A percentile compares a stretch with the other conserved stretches of the same genome.
Evolutionary conservation across 2,329 filamentous ascomycete genomes (phyloP).

Genomic region (Didymella sp.): DNA sequence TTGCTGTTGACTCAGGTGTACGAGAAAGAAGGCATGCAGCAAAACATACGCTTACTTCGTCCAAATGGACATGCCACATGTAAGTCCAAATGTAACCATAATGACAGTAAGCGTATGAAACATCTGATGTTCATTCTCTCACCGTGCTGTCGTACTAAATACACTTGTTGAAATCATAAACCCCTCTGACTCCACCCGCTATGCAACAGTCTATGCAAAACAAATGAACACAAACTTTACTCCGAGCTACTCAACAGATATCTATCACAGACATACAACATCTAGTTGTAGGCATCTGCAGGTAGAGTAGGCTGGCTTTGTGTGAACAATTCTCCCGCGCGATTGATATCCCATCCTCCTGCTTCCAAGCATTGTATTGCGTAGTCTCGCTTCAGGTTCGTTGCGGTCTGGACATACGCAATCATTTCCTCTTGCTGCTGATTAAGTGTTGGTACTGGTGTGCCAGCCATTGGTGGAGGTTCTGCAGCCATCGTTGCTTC

Average conservation of each 20-base stretch:
- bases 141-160: background rate
- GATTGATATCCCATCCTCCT: slow-evolving; percentile 79
- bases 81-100: background rate
- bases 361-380: slow-evolving; percentile 81
- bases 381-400: slow-evolving; percentile 80
- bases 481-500: slow-evolving; percentile 50
- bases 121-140: background rate
- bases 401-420: slow-evolving; percentile 74
- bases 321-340: slow-evolving; percentile 76
- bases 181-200: slow-evolving; percentile 13
- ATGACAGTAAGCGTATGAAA: background rate
- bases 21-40: too few species aligned
- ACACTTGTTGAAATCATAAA: background rate
- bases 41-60: too few species aligned
- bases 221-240: background rate
- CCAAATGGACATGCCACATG: too few species aligned
- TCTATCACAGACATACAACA: slow-evolving; percentile 1
- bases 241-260: background rate
- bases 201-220: slow-evolving; percentile 10
- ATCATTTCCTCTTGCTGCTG: slow-evolving; percentile 71
- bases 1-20: too few species aligned
- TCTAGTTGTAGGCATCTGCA: slow-evolving; percentile 52
- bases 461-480: slow-evolving; percentile 46
- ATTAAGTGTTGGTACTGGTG: slow-evolving; percentile 48
- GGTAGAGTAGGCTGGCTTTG: slow-evolving; percentile 68